Conservation (phyloP, 805 yeast genomes). For the Tetrapisispora arboricola region DNA sequence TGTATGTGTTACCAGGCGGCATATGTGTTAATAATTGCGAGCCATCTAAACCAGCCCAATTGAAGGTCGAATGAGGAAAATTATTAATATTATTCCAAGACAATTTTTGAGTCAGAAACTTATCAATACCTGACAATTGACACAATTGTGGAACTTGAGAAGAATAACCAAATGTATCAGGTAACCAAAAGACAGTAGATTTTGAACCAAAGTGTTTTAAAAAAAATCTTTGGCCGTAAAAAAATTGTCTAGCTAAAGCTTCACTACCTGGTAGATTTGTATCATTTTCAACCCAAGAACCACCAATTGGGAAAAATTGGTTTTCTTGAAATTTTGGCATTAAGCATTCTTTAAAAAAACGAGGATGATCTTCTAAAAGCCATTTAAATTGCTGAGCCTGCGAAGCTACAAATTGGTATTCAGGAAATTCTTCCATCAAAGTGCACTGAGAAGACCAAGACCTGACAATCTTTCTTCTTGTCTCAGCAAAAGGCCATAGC, state of each 20-base stretch:
- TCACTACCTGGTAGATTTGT: slow-evolving; percentile 95
- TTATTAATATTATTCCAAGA: slow-evolving; percentile 93
- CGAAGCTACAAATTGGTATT: slow-evolving; percentile 87
- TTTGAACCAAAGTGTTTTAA: slow-evolving; percentile 67
- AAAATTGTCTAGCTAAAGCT: slow-evolving; percentile 75
- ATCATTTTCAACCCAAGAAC: slow-evolving; percentile 97
- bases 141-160: slow-evolving; percentile 93
- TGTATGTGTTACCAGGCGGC: slow-evolving; percentile 97
- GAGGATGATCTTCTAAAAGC: slow-evolving; percentile 82
- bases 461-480: slow-evolving; percentile 83
- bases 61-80: slow-evolving; percentile 84
- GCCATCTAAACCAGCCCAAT: slow-evolving; percentile 93
- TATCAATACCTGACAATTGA: slow-evolving; percentile 72
- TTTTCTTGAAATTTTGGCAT: slow-evolving; percentile 53
- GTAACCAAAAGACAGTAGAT: slow-evolving; percentile 82
- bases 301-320: slow-evolving; percentile 85
- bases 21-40: slow-evolving; percentile 89
- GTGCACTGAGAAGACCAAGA: slow-evolving; percentile 93
- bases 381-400: slow-evolving; percentile 95
- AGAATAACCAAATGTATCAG: slow-evolving; percentile 94
- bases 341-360: slow-evolving; percentile 52
- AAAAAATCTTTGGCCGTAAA: slow-evolving; percentile 83
- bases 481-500: slow-evolving; percentile 99
- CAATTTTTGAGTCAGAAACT: slow-evolving; percentile 84
- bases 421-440: slow-evolving; percentile 79